A percentile compares a stretch with the other conserved stretches of the same genome.
phyloP scores from a whole-genome alignment of 352 stramenopile species.

The Thraustochytrium sp. region DNA sequence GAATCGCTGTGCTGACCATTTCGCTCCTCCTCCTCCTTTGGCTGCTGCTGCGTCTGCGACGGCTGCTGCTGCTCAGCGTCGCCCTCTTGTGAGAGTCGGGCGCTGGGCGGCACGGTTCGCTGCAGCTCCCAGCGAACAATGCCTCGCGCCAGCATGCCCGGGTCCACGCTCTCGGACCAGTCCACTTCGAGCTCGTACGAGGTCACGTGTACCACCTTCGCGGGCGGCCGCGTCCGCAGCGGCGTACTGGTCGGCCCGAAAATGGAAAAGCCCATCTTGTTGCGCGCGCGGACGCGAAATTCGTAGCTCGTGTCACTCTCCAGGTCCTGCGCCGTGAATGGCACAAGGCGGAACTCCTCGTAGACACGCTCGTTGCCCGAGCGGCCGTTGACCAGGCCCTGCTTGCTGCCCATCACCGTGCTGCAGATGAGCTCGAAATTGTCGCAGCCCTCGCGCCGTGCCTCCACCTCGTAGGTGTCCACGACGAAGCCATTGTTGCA shows the following conservation, averaged over 20 bases:
- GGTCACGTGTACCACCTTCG: neutral
- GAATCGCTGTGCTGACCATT: neutral
- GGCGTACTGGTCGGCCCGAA: neutral
- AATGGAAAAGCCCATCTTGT: neutral
- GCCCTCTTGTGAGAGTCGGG: too few relatives aligned
- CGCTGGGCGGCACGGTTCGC: neutral
- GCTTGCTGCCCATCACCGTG: neutral
- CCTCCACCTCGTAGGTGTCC: slow-evolving; percentile 10
- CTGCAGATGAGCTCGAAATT: neutral
- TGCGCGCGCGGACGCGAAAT: slow-evolving; percentile 9
- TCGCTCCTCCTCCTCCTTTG: neutral
- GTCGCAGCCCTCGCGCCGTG: neutral
- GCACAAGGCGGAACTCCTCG: neutral
- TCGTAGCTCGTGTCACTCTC: slow-evolving; percentile 1
- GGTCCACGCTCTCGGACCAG: slow-evolving; percentile 38
- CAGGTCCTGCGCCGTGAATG: neutral
- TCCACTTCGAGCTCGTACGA: neutral
- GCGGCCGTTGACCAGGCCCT: neutral
- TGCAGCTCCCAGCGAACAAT: slow-evolving; percentile 21
- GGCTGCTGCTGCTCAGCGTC: too few relatives aligned
- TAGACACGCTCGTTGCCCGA: neutral
- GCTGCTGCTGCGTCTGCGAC: neutral
- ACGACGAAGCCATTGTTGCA: slow-evolving; percentile 23
- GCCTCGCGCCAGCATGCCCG: neutral
- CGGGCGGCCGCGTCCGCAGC: neutral